A percentile compares a stretch with the other conserved stretches of the same genome.
These are phyloP conservation scores for Talaromyces sp. DNA, from an alignment of 2,329 filamentous ascomycete species.

Conservation along the genomic window DNA sequence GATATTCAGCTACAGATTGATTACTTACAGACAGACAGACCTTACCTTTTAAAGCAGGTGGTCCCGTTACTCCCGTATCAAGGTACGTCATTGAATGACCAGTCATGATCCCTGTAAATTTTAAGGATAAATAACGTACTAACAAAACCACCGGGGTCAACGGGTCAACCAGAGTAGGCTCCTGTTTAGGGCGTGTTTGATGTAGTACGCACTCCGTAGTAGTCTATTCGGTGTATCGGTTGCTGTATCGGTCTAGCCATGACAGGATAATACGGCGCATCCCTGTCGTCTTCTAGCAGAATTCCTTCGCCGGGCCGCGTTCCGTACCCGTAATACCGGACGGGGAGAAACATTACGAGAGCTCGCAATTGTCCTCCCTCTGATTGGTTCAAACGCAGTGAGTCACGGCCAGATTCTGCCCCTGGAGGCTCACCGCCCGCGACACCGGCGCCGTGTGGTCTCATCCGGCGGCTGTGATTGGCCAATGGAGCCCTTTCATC, in stretches of 20 bases:
- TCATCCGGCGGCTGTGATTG: slow-evolving; percentile 7
- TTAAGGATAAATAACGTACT: too few species aligned
- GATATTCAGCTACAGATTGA: too few species aligned
- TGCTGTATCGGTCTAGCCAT: background rate
- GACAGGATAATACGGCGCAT: background rate
- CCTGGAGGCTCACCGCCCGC: slow-evolving; percentile 12
- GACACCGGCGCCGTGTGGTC: background rate
- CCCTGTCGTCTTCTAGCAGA: background rate
- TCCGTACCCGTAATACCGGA: background rate
- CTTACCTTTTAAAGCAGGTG: too few species aligned
- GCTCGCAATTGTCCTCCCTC: background rate
- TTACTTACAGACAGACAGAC: too few species aligned
- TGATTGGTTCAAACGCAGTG: background rate
- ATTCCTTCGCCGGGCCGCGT: background rate
- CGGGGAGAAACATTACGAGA: background rate
- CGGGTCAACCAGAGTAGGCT: too few species aligned
- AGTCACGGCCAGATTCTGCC: background rate
- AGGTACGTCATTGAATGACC: too few species aligned
- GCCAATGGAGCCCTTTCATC: slow-evolving; percentile 5
- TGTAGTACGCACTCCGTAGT: too few species aligned
- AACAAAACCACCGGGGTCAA: too few species aligned
- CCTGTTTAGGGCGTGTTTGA: background rate
- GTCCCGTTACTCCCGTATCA: too few species aligned
- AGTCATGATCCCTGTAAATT: too few species aligned
- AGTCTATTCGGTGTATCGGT: background rate